Base-by-base conservation (phyloP, 495 filamentous ascomycete genomes). In the Aspergillus haitiensis region DNA sequence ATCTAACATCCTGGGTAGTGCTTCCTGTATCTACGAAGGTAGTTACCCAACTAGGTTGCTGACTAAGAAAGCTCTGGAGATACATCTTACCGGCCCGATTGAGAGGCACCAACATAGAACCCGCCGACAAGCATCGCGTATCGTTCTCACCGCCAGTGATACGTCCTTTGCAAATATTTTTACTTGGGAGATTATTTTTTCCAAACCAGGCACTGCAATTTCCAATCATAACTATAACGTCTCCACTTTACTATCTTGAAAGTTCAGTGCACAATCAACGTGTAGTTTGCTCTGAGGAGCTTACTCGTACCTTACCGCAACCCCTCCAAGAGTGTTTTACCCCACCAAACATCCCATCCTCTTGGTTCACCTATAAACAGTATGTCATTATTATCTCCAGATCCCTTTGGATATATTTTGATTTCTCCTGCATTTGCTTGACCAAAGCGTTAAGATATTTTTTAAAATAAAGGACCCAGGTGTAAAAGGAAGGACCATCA, bases 101-200 rank as follows among this genome's bases (percentile, higher is more conserved):
- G 34, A 61, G 39, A 47, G 47, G 56, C 32, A 54, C 39, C 64
- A 59, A 68, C 50, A 27, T 27, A 27, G 60, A 55, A 50, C 52
- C 52, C 10, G 6, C 34, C 16, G 21, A 51, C 48, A 65, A 49
- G 36, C 46, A 62, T 47, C 44, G 16, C 44, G 64, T 65, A 58
- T 65, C 56, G 60, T 56, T 62, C 66, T 69, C 71, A 74, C 71
- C 71, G 71, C 71, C 68, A 70, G 68, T 61, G 61, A 36, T 52
- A 34, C 27, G 11, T 35, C 18, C 49, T 52, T 33, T 40, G 35
- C 49, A 45, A 51, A 27, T 56, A 9, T 52, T 34, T 32, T 53
- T 58, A 11, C 49, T 56, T 48, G 46, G 49, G 58, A 51, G 51
- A 57, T 34, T 49, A 11, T 27, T 64, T 40, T 40, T 44, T 34